Evolutionary conservation across 163 green algal species (phyloP).

Genomic region (Volvox carteri): DNA sequence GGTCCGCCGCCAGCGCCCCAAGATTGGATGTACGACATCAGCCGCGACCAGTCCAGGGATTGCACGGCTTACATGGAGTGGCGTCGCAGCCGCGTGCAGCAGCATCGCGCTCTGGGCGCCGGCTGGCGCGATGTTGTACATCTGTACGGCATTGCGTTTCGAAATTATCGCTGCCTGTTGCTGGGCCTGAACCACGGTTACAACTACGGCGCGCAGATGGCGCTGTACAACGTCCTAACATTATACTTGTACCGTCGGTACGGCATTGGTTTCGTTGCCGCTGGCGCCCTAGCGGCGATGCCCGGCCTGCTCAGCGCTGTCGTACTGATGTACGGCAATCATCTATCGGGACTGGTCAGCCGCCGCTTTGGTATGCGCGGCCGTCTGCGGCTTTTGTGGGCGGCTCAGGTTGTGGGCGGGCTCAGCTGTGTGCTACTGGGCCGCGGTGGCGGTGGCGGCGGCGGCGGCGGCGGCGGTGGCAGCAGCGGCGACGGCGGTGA

Average conservation of each 20-base stretch:
- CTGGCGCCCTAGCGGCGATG: conserved; percentile 59
- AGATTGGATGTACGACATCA: not conserved
- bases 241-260: conserved; percentile 91
- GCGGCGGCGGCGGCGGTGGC: too few relatives aligned
- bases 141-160: conserved; percentile 34
- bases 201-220: conserved; percentile 92
- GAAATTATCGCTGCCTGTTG: conserved; percentile 80
- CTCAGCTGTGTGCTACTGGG: conserved; percentile 77
- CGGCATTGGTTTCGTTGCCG: conserved; percentile 65
- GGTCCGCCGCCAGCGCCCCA: not conserved
- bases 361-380: conserved; percentile 87
- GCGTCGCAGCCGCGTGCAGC: not conserved
- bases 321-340: conserved; percentile 76
- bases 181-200: conserved; percentile 79
- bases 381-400: conserved; percentile 84
- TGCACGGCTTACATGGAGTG: not conserved
- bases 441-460: conserved; percentile 4
- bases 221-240: conserved; percentile 91
- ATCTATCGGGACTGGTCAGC: conserved; percentile 74
- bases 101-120: not conserved
- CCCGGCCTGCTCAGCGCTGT: conserved; percentile 92
- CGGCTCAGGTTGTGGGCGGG: conserved; percentile 15
- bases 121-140: not conserved
- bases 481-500: too few relatives aligned
- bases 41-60: not conserved